phyloP scores from a whole-genome alignment of 2,329 filamentous ascomycete species.

The Rasamsonia emersonii region DNA sequence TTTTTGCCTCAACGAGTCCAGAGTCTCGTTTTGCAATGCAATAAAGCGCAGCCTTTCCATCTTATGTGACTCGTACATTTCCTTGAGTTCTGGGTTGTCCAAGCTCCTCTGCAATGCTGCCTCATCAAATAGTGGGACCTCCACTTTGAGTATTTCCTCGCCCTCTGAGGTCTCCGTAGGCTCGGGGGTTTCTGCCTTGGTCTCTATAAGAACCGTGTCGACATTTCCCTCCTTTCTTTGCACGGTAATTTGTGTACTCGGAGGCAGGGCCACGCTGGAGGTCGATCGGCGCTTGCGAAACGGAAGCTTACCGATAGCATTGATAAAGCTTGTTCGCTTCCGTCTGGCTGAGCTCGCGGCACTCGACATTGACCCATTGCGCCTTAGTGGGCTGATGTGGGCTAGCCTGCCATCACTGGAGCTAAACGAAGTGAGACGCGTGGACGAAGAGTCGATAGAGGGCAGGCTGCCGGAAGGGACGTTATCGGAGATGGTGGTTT shows the following conservation, averaged over 20 bases:
- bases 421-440: conserved; percentile 31
- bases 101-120: conserved; percentile 26
- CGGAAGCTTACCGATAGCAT: conserved; percentile 26
- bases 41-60: conserved; percentile 23
- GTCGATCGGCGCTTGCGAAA: conserved; percentile 27
- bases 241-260: conserved; percentile 19
- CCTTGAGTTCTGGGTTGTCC: conserved; percentile 21
- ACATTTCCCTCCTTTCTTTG: conserved; percentile 16
- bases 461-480: conserved; percentile 25
- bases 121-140: conserved; percentile 27
- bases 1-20: conserved; percentile 20
- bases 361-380: conserved; percentile 22
- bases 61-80: conserved; percentile 23
- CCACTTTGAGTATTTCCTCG: conserved; percentile 16
- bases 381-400: conserved; percentile 10
- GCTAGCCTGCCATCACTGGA: conserved; percentile 24
- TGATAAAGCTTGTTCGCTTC: conserved; percentile 23
- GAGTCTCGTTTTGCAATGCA: conserved; percentile 24
- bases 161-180: conserved; percentile 10
- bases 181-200: conserved; percentile 8
- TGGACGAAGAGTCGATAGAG: conserved; percentile 31
- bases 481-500: conserved; percentile 23
- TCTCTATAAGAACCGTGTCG: conserved; percentile 30
- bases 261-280: conserved; percentile 19
- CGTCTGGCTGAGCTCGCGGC: conserved; percentile 18